Conservation (phyloP, 768 basidiomycete genomes). For the Hemileccinum rubropunctum region DNA sequence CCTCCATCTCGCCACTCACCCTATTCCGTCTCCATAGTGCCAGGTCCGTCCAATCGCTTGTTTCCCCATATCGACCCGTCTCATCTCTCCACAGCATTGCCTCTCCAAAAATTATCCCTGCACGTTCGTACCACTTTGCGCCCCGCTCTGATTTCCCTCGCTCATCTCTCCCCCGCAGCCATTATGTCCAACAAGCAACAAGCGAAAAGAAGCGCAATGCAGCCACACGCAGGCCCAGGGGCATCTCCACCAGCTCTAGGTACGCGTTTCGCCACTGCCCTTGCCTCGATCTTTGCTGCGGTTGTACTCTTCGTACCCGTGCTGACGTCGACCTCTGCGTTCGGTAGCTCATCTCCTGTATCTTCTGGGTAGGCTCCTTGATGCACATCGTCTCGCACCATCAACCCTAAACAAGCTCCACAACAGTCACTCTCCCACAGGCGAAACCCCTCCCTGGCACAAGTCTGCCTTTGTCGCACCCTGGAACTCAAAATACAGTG, state of each 20-base stretch:
- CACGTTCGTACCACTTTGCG: slow-evolving; percentile 60
- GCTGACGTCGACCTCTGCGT: slow-evolving; percentile 18
- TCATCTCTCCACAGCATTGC: slow-evolving; percentile 58
- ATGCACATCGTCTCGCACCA: slow-evolving; percentile 20
- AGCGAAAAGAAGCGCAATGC: slow-evolving; percentile 76
- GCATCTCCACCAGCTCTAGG: slow-evolving; percentile 51
- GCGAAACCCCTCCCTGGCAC: slow-evolving; percentile 29
- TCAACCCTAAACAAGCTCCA: slow-evolving; percentile 26
- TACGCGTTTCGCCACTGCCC: slow-evolving; percentile 23
- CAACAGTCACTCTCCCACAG: slow-evolving; percentile 29
- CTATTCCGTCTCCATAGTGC: slow-evolving; percentile 44
- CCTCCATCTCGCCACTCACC: slow-evolving; percentile 6
- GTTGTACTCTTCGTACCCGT: slow-evolving; percentile 26
- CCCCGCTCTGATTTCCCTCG: slow-evolving; percentile 16
- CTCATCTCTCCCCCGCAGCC: slow-evolving; percentile 40
- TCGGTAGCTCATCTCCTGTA: slow-evolving; percentile 26
- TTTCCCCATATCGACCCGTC: background rate
- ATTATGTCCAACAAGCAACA: slow-evolving; percentile 81
- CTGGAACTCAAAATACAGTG: slow-evolving; percentile 27
- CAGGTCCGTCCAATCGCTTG: slow-evolving; percentile 47
- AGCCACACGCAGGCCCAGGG: slow-evolving; percentile 62
- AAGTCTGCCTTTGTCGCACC: slow-evolving; percentile 24
- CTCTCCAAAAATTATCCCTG: slow-evolving; percentile 85
- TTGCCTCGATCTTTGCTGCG: slow-evolving; percentile 16
- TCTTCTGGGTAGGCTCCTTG: slow-evolving; percentile 42